A percentile compares a stretch with the other conserved stretches of the same genome.
These are phyloP conservation scores for Aspergillus sp. DNA, from an alignment of 2,329 filamentous ascomycete genomes.

Conservation along the genomic window DNA sequence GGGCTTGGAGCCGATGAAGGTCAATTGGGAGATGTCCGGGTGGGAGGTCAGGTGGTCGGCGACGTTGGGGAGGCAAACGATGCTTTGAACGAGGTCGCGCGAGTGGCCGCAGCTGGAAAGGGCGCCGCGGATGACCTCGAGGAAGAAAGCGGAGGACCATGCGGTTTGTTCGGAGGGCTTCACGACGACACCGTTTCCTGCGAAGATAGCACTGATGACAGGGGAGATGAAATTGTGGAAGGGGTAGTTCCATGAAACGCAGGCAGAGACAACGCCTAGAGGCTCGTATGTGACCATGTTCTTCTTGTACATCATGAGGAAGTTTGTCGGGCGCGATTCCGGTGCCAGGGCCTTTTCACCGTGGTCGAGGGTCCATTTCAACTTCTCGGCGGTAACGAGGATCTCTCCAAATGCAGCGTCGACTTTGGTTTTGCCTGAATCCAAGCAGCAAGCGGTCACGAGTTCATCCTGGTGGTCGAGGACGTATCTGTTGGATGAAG, in stretches of 20 bases:
- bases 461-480: constrained; percentile 88
- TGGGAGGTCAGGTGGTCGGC: constrained; percentile 84
- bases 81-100: constrained; percentile 75
- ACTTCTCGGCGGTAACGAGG: constrained; percentile 87
- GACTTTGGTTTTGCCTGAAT: constrained; percentile 94
- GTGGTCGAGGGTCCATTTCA: constrained; percentile 90
- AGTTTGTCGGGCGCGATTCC: constrained; percentile 76
- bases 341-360: constrained; percentile 78
- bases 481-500: constrained; percentile 57
- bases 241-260: constrained; percentile 95
- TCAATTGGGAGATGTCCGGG: constrained; percentile 80
- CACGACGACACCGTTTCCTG: constrained; percentile 87
- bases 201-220: constrained; percentile 84
- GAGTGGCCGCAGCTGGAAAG: constrained; percentile 81
- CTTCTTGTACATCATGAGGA: constrained; percentile 93
- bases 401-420: constrained; percentile 95
- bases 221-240: constrained; percentile 95
- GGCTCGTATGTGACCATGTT: constrained; percentile 91
- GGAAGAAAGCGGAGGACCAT: constrained; percentile 86
- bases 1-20: constrained; percentile 88
- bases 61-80: constrained; percentile 84
- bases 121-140: constrained; percentile 74
- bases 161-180: constrained; percentile 95
- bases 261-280: constrained; percentile 85
- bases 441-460: constrained; percentile 79